These are phyloP conservation scores for Amauroascus verrucosus DNA, from an alignment of 2,329 filamentous ascomycete genomes.

Conservation along the genomic window DNA sequence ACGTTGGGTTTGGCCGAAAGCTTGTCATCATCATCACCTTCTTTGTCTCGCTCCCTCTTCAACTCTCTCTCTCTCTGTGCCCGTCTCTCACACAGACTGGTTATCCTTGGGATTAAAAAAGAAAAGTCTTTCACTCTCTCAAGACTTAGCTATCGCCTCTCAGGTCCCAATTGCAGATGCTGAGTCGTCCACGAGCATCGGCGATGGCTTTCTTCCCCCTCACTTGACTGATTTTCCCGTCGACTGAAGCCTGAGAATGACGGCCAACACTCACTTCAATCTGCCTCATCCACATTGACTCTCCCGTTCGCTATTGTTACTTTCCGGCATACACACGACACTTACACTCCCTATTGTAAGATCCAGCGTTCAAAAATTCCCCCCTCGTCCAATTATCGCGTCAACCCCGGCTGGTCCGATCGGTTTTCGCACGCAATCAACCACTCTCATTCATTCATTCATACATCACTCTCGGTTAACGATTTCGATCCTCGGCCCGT, in stretches of 20 bases:
- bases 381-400: background rate
- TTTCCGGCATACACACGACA: background rate
- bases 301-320: background rate
- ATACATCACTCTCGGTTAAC: background rate
- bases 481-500: background rate
- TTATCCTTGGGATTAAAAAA: too few species aligned
- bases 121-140: too few species aligned
- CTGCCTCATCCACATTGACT: background rate
- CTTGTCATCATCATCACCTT: too few species aligned
- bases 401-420: constrained; percentile 11
- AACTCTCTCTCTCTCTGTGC: too few species aligned
- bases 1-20: background rate
- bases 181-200: too few species aligned
- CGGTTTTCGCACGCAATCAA: constrained; percentile 6
- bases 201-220: too few species aligned
- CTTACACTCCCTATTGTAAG: too few species aligned
- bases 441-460: background rate
- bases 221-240: too few species aligned
- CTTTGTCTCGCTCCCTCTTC: too few species aligned
- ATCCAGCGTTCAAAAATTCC: background rate
- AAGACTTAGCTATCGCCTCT: too few species aligned
- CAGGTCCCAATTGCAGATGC: too few species aligned
- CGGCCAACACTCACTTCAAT: background rate
- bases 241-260: background rate
- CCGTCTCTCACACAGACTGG: too few species aligned